Percentiles rank a stretch among this genome's conserved stretches.
phyloP scores from a whole-genome alignment of 441 rosid species.

The Pelargonium myrrhifolium region DNA sequence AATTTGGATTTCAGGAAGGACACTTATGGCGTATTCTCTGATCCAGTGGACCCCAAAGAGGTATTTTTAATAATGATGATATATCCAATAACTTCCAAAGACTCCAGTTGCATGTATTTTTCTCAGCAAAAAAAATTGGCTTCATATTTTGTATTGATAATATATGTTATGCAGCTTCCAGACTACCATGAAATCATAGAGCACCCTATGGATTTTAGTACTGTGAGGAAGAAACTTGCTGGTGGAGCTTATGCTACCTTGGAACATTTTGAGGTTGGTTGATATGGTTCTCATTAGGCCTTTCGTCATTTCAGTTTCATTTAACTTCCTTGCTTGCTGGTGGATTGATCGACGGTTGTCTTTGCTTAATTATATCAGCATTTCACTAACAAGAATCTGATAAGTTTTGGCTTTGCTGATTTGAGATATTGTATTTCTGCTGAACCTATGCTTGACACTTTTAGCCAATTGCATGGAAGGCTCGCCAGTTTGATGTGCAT shows the following conservation, averaged over 20 bases:
- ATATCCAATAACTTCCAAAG: slow-evolving; percentile 5
- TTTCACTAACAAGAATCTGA: too few species aligned
- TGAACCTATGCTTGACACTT: background rate
- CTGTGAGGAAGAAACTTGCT: slow-evolving; percentile 39
- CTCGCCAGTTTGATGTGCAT: background rate
- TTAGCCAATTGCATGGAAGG: too few species aligned
- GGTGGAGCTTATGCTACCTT: slow-evolving; percentile 31
- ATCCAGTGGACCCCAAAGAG: slow-evolving; percentile 35
- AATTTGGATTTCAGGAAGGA: slow-evolving; percentile 26
- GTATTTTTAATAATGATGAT: slow-evolving; percentile 17
- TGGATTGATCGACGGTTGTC: background rate
- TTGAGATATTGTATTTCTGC: background rate
- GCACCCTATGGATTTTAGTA: slow-evolving; percentile 52
- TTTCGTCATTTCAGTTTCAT: background rate
- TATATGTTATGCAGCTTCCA: slow-evolving; percentile 36
- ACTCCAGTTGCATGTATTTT: background rate
- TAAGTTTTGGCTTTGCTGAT: background rate
- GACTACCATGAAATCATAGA: slow-evolving; percentile 43
- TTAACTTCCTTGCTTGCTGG: background rate
- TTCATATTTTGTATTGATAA: slow-evolving; percentile 3
- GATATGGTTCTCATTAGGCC: slow-evolving; percentile 5
- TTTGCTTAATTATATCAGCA: background rate
- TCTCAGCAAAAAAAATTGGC: background rate
- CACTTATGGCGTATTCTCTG: slow-evolving; percentile 31
- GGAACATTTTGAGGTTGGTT: slow-evolving; percentile 47